Percentiles rank a stretch among this genome's conserved stretches.
These are phyloP conservation scores for Rhynchosporium graminicola DNA, from an alignment of 2,329 filamentous ascomycete species.

Conservation along the genomic window DNA sequence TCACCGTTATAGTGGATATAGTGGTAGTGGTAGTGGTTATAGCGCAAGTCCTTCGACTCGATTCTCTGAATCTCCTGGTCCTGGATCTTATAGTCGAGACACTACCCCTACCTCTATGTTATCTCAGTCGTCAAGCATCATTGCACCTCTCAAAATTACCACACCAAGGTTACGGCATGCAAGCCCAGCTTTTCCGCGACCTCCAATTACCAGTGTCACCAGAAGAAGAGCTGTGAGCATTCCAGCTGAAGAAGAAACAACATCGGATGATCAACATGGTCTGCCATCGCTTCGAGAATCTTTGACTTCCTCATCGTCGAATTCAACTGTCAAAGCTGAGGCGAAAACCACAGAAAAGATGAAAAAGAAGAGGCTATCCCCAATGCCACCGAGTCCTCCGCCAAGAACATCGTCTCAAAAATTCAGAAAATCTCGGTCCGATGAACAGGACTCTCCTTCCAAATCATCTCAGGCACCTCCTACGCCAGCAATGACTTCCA, in stretches of 20 bases:
- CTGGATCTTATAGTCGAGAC: slow-evolving; percentile 71
- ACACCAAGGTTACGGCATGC: slow-evolving; percentile 52
- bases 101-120: slow-evolving; percentile 78
- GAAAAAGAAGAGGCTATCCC: slow-evolving; percentile 48
- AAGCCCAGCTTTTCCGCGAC: slow-evolving; percentile 57
- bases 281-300: slow-evolving; percentile 69
- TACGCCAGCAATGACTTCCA: slow-evolving; percentile 22
- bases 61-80: slow-evolving; percentile 71
- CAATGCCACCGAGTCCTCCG: slow-evolving; percentile 59
- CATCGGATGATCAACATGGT: slow-evolving; percentile 53
- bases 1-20: slow-evolving; percentile 41
- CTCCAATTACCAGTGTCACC: slow-evolving; percentile 51
- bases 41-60: slow-evolving; percentile 74
- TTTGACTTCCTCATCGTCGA: slow-evolving; percentile 70
- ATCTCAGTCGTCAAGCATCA: slow-evolving; percentile 68
- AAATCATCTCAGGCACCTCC: slow-evolving; percentile 42
- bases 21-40: slow-evolving; percentile 49
- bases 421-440: slow-evolving; percentile 44
- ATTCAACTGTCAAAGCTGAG: slow-evolving; percentile 63
- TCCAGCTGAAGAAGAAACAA: slow-evolving; percentile 51
- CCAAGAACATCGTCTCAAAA: slow-evolving; percentile 63
- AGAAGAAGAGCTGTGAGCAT: slow-evolving; percentile 58
- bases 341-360: slow-evolving; percentile 49
- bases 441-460: slow-evolving; percentile 44
- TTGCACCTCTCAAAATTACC: slow-evolving; percentile 46